Conservation (phyloP, 139 green algal species). For the Chlorella sorokiniana region DNA sequence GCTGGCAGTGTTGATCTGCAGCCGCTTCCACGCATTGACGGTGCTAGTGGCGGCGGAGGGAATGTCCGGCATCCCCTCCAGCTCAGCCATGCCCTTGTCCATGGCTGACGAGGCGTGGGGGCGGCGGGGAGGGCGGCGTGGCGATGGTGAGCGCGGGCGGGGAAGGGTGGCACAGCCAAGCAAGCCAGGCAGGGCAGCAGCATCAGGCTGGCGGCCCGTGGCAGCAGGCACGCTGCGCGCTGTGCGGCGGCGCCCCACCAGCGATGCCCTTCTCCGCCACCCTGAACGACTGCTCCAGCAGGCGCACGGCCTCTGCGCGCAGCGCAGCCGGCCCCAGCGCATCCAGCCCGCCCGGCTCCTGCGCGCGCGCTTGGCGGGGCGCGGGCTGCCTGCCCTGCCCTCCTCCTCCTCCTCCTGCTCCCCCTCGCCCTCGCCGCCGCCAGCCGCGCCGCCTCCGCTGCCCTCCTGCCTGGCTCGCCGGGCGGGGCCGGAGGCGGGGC, state of each 20-base stretch:
- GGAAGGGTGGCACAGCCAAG: neutral
- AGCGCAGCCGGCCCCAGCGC: neutral
- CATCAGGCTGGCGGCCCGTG: neutral
- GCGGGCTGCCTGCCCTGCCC: constrained; percentile 4
- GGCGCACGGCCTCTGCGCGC: constrained; percentile 27
- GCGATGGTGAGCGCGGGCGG: too few species aligned
- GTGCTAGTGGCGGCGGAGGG: constrained; percentile 22
- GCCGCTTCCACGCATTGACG: constrained; percentile 57
- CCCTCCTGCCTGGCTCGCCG: neutral
- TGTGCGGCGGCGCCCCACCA: neutral
- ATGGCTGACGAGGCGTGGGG: too few species aligned
- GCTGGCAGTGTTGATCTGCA: constrained; percentile 43
- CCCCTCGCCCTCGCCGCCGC: neutral
- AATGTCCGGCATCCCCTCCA: constrained; percentile 43
- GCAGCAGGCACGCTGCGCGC: too few species aligned
- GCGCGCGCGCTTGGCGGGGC: constrained; percentile 17
- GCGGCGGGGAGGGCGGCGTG: too few species aligned
- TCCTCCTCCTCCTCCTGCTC: neutral
- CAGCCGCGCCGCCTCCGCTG: neutral
- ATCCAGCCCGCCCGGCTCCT: constrained; percentile 18
- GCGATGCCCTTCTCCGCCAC: constrained; percentile 59
- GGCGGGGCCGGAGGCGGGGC: neutral
- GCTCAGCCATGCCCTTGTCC: neutral
- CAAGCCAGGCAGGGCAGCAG: too few species aligned
- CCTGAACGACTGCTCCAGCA: constrained; percentile 29